Base-by-base conservation (phyloP, 441 rosid species). In the Jatropha podagrica region DNA sequence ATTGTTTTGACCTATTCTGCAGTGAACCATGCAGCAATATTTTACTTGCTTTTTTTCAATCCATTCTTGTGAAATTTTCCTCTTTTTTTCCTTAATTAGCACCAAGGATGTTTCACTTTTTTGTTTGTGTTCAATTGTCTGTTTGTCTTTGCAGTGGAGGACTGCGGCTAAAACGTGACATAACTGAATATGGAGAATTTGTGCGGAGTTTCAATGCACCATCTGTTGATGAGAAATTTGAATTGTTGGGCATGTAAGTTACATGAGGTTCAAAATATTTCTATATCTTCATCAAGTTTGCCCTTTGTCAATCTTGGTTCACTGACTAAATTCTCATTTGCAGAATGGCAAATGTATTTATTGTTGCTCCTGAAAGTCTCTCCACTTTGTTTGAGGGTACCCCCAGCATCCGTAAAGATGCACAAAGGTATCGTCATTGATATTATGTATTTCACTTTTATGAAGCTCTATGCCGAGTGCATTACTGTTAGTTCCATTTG, bases 291-390 rank as follows among this genome's bases (percentile, higher is more conserved):
- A 44, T 54, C 3, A 26, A 5, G 20, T 37, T 17, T 38, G n/a
- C 63, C 76, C n/a, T 64, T 3, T 32, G 13, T 37, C 41, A 32
- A 58, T 61, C 38, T 58, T 56, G 32, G 40, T 75, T 51, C 52
- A 44, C 76, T 77, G 81, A 75, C 52, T 48, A 51, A 59, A 41
- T 42, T 68, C 84, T 79, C 63, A 41, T 79, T 54, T 85, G 74
- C 89, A 96, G 98, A 78, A 80, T 88, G 93, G 98, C 98, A 71
- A 96, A 92, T 78, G 99, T 91, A 44, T 96, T 96, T 75, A 90
- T 94, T 67, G 98, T 94, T 65, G 98, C 99, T 71, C 97, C 99
- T 66, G 98, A 96, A 82, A 96, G 99, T 73, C 92, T 94, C 79
- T 87, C 97, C 78, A 79, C 92, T 68, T 81, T 96, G 91, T 90